Evolutionary conservation across 768 basidiomycete species (phyloP), one percentile per base, ranked within the genome.

Genomic region (Xanthoconium purpureum): DNA sequence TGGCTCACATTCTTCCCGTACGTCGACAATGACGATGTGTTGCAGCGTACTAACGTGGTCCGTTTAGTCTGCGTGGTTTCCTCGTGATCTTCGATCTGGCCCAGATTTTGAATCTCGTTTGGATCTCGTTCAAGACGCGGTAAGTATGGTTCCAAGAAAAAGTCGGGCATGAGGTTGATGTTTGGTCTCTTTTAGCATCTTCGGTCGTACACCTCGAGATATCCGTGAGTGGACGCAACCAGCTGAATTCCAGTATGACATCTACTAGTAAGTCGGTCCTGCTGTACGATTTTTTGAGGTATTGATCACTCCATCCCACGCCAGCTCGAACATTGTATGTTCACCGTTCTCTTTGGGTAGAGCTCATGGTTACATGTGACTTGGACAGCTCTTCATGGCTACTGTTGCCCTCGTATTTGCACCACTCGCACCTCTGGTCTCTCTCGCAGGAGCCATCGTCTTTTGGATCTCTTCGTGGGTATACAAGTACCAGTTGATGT

Each of bases 401-500:
- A 82, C 91, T n/a, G 92, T 99, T 46, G 95, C 87, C 0, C 73
- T 99, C 47, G 87, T 97, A 17, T 98, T 98, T 66, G 94, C 96
- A 0, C 96, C 96, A 14, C 76, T 99, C 7, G 95, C 96, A 0
- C 97, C 97, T 1, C 74, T 98, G 32, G 94, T 99, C 15, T 82
- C 80, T 10, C 78, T 94, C 29, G 91, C 89, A 17, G 92, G 86
- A 13, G 87, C 87, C 3, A 69, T 88, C 33, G 92, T 97, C 20
- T 90, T 94, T 71, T 98, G 94, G 91, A 75, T 88, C 65, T 84
- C 84, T 58, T 89, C 87, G 6, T 85, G 85, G 79, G 89, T 92
- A 20, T 93, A 95, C 79, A 99, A 98, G 74, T 98, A 98, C 66
- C 90, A 95, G 76, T 78, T 98, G 48, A 94, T 98, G 86, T 98